These are phyloP conservation scores for Penicillium sp. DNA, from an alignment of 2,329 filamentous ascomycete species.

Conservation along the genomic window DNA sequence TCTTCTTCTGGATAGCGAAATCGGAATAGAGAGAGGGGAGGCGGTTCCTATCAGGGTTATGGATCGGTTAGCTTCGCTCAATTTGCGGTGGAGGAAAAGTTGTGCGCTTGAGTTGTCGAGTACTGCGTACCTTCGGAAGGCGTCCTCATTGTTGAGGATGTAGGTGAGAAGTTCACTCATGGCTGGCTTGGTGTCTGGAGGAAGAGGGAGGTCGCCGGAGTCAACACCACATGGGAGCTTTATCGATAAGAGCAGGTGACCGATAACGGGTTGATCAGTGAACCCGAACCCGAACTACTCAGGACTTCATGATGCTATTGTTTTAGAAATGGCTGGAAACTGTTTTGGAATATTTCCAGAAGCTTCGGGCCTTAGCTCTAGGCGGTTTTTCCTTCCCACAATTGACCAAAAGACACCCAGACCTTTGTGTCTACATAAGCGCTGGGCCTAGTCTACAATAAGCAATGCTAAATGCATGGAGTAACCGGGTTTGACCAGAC, in stretches of 20 bases:
- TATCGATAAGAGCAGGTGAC: slow-evolving; percentile 32
- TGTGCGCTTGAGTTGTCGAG: neutral
- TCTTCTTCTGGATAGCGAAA: slow-evolving; percentile 68
- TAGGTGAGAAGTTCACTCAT: slow-evolving; percentile 65
- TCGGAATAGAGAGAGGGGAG: slow-evolving; percentile 86
- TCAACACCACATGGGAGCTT: slow-evolving; percentile 15
- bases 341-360: too few species aligned
- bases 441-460: too few species aligned
- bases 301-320: too few species aligned
- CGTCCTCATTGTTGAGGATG: slow-evolving; percentile 59
- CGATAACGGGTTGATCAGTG: neutral
- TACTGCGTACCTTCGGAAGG: slow-evolving; percentile 52
- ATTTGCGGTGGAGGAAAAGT: neutral
- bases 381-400: too few species aligned
- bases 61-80: neutral
- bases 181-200: neutral
- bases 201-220: neutral
- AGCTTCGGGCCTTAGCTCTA: too few species aligned
- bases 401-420: too few species aligned
- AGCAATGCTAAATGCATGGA: too few species aligned
- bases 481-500: too few species aligned
- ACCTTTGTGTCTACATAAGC: too few species aligned
- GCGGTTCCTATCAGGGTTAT: slow-evolving; percentile 58
- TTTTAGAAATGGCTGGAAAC: too few species aligned
- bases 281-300: too few species aligned